phyloP scores from a whole-genome alignment of 306 rosid species.

The Cajanus cajan region DNA sequence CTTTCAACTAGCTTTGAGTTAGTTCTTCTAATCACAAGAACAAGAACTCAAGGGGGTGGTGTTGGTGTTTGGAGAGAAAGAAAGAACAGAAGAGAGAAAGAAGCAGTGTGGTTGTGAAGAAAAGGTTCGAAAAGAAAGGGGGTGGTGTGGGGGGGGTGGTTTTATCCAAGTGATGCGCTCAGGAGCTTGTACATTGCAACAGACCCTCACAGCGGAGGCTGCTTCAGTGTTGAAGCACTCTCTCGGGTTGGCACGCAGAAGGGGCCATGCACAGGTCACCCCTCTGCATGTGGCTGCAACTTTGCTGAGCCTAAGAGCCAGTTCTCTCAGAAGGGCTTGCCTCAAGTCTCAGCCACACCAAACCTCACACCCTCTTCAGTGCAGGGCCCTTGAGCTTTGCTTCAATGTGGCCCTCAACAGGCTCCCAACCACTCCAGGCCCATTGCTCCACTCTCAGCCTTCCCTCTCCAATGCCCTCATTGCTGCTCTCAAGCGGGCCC shows the following conservation, averaged over 20 bases:
- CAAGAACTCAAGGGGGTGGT: no score
- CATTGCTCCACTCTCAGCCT: constrained; percentile 66
- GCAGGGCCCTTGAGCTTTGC: constrained; percentile 96
- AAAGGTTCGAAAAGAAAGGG: constrained; percentile 19
- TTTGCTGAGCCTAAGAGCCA: constrained; percentile 54
- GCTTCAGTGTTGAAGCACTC: constrained; percentile 93
- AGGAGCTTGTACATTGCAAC: constrained; percentile 80
- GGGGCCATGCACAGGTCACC: constrained; percentile 96
- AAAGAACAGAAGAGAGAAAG: constrained; percentile 4
- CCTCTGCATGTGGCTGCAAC: constrained; percentile 94
- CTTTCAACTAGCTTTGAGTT: constrained; percentile 5
- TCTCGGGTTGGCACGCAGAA: constrained; percentile 70
- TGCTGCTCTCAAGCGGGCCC: constrained; percentile 92
- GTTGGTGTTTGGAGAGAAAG: constrained; percentile 36
- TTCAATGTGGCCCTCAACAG: constrained; percentile 96
- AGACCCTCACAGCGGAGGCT: constrained; percentile 99
- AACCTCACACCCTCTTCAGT: constrained; percentile 65
- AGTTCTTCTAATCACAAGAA: constrained; percentile 14
- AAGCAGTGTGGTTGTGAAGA: constrained; percentile 21
- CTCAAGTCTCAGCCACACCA: constrained; percentile 72
- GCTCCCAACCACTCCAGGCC: constrained; percentile 69
- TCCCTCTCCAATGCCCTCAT: constrained; percentile 91
- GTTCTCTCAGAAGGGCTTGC: constrained; percentile 62
- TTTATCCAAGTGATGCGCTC: constrained; percentile 85
- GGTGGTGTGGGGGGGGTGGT: constrained; percentile 73